Percentiles rank a stretch among this genome's conserved stretches.
Conservation (phyloP, 352 stramenopile genomes). For the Phytophthora rubi region DNA sequence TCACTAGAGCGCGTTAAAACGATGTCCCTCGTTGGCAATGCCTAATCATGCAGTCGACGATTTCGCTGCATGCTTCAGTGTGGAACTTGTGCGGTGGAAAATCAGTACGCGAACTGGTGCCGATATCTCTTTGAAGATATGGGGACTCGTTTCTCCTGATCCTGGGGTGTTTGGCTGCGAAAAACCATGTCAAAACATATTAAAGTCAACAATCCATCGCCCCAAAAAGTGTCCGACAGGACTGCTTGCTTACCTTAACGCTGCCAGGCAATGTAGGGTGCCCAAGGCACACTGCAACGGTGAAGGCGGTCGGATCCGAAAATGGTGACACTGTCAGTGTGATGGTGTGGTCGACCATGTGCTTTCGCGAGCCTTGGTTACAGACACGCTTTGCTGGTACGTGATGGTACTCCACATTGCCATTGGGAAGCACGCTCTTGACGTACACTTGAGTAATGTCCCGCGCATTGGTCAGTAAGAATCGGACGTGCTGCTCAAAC, state of each 20-base stretch:
- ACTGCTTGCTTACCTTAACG: conserved; percentile 31
- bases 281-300: conserved; percentile 46
- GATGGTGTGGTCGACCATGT: conserved; percentile 44
- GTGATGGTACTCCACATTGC: conserved; percentile 43
- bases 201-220: conserved; percentile 12
- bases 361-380: conserved; percentile 20
- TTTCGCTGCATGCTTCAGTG: conserved; percentile 25
- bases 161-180: conserved; percentile 3
- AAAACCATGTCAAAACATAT: conserved; percentile 9
- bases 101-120: conserved; percentile 36
- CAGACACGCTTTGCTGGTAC: conserved; percentile 37
- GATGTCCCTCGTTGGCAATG: neutral
- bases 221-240: neutral
- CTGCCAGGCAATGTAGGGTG: conserved; percentile 38
- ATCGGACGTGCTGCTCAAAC: conserved; percentile 44
- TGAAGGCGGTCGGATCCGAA: conserved; percentile 60
- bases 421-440: conserved; percentile 56
- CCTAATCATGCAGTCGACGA: conserved; percentile 13
- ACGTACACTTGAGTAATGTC: conserved; percentile 49
- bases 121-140: conserved; percentile 50
- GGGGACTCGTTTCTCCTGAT: conserved; percentile 13
- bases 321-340: conserved; percentile 53
- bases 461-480: conserved; percentile 33
- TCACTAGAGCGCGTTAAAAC: conserved; percentile 39
- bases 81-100: conserved; percentile 56